phyloP scores from a whole-genome alignment of 139 green algal genomes.

The Coelastrella sp. region DNA sequence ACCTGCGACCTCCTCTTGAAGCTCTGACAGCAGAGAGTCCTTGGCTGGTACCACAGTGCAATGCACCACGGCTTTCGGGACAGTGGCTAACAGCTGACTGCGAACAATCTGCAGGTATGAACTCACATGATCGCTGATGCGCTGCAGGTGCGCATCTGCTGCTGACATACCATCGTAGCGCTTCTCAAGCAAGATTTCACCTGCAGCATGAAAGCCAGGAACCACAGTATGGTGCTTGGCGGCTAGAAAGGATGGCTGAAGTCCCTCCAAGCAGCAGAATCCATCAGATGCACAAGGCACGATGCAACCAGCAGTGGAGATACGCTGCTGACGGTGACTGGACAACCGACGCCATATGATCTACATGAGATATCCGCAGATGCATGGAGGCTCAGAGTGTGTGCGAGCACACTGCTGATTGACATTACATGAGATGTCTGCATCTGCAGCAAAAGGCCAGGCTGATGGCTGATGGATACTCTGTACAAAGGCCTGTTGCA shows the following conservation, averaged over 20 bases:
- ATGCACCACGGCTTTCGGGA: conserved; percentile 95
- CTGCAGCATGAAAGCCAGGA: not conserved
- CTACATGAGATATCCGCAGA: too few species aligned
- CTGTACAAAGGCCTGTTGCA: too few species aligned
- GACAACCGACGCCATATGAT: too few species aligned
- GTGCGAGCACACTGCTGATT: too few species aligned
- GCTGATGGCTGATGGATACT: too few species aligned
- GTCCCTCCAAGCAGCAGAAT: too few species aligned
- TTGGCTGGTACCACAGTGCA: conserved; percentile 87
- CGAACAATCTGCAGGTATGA: conserved; percentile 92
- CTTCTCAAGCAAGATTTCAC: conserved; percentile 64
- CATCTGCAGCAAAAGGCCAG: too few species aligned
- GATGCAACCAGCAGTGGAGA: not conserved
- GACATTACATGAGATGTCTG: too few species aligned
- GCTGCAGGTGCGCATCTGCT: conserved; percentile 73
- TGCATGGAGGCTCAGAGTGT: too few species aligned
- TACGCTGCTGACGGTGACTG: not conserved
- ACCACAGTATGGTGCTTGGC: too few species aligned
- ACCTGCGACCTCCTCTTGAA: conserved; percentile 77
- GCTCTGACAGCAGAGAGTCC: conserved; percentile 76
- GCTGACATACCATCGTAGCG: conserved; percentile 63
- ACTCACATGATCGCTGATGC: conserved; percentile 87
- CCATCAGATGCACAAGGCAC: too few species aligned
- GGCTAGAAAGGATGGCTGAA: too few species aligned
- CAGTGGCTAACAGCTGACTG: conserved; percentile 88